A percentile compares a stretch with the other conserved stretches of the same genome.
Conservation (phyloP, 305 asterid genomes). For the Rubia tinctorum region DNA sequence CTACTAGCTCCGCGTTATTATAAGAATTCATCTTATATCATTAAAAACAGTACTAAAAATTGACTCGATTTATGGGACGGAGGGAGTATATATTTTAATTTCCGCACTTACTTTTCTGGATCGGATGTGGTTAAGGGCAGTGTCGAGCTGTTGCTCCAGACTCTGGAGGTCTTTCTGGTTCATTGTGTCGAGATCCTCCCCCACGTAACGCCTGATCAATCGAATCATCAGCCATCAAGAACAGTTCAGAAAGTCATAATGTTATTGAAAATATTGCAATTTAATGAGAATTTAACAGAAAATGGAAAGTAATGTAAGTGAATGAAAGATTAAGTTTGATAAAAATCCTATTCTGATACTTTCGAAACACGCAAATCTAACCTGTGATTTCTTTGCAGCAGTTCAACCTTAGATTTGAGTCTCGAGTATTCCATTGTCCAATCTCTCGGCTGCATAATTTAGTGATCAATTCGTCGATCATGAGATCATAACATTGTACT, state of each 20-base stretch:
- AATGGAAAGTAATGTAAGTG: neutral
- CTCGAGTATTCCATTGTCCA: conserved; percentile 39
- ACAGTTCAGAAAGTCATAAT: neutral
- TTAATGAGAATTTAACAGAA: neutral
- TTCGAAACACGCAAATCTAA: neutral
- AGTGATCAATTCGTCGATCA: neutral
- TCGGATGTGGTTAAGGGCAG: conserved; percentile 66
- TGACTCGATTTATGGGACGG: no score
- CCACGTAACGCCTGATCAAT: conserved; percentile 64
- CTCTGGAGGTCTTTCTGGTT: conserved; percentile 73
- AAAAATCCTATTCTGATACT: neutral
- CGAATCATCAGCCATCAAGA: neutral
- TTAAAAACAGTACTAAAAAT: neutral
- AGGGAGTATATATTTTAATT: neutral
- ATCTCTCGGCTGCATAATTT: conserved; percentile 19
- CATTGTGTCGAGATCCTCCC: conserved; percentile 78
- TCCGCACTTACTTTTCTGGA: conserved; percentile 45
- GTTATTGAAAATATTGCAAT: neutral
- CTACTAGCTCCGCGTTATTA: no score
- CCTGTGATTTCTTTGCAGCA: conserved; percentile 43
- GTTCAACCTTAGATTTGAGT: conserved; percentile 41
- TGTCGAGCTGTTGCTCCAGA: conserved; percentile 80
- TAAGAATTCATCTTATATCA: neutral
- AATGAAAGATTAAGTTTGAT: neutral
- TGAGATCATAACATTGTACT: neutral